Percentiles rank a stretch among this genome's conserved stretches.
Conservation (phyloP, 805 yeast species). For the Suhomyces canberraensis region DNA sequence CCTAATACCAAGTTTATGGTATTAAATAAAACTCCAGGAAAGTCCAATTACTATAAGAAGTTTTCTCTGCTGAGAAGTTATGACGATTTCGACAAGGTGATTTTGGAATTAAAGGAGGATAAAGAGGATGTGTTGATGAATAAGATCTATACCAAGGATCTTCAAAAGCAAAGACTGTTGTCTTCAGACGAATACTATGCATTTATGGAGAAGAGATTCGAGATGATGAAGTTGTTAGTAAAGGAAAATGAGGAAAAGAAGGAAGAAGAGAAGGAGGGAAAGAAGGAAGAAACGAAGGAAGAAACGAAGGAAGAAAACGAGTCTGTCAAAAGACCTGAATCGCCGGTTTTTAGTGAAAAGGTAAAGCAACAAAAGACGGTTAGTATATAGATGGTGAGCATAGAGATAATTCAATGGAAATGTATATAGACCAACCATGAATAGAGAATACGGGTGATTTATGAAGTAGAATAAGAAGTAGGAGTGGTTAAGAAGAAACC, state of each 20-base stretch:
- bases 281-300: no score
- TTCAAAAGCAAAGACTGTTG: constrained; percentile 29
- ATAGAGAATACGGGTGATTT: no score
- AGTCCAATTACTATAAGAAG: constrained; percentile 53
- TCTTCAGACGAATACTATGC: constrained; percentile 13
- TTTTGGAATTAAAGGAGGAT: constrained; percentile 31
- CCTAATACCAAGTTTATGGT: constrained; percentile 77
- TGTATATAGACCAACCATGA: no score
- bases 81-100: constrained; percentile 44
- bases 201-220: constrained; percentile 8
- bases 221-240: constrained; percentile 7
- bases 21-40: constrained; percentile 76
- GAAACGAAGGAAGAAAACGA: background rate
- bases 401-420: no score
- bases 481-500: no score
- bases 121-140: constrained; percentile 23
- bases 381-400: no score
- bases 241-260: background rate
- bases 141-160: constrained; percentile 27
- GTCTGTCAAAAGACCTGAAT: background rate
- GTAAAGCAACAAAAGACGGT: constrained; percentile 1
- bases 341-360: constrained; percentile 1
- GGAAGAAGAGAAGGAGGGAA: background rate
- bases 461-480: no score
- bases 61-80: constrained; percentile 55